Percentiles rank a stretch among this genome's conserved stretches.
Conservation (phyloP, 495 filamentous ascomycete genomes). For the Mytilinidion resinicola region DNA sequence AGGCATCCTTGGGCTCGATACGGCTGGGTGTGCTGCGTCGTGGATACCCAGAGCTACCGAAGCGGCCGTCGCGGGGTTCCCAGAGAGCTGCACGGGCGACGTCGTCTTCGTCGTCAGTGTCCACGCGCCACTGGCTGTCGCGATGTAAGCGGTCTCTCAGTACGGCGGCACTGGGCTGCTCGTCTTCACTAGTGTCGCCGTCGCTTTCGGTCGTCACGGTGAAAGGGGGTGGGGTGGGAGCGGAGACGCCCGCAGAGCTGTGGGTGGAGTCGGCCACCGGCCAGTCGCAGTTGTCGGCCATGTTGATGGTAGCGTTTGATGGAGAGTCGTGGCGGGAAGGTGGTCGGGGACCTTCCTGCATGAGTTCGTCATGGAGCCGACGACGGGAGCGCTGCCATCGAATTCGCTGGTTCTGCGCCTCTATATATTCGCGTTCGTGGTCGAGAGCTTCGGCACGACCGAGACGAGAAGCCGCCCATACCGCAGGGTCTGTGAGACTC, state of each 20-base stretch:
- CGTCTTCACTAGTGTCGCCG: slow-evolving; percentile 40
- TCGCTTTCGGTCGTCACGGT: slow-evolving; percentile 48
- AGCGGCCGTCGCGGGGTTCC: slow-evolving; percentile 46
- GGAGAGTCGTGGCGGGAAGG: neutral
- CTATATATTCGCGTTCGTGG: slow-evolving; percentile 11
- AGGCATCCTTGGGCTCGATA: slow-evolving; percentile 30
- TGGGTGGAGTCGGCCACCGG: slow-evolving; percentile 9
- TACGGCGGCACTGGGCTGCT: slow-evolving; percentile 30
- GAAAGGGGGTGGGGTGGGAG: slow-evolving; percentile 35
- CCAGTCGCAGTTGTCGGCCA: slow-evolving; percentile 16
- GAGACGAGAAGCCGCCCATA: slow-evolving; percentile 21
- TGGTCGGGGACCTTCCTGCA: neutral
- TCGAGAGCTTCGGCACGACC: slow-evolving; percentile 15
- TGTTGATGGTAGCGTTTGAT: neutral
- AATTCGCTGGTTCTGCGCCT: slow-evolving; percentile 2
- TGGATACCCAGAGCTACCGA: neutral
- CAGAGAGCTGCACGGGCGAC: neutral
- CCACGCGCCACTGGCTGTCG: slow-evolving; percentile 26
- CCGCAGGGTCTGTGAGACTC: slow-evolving; percentile 28
- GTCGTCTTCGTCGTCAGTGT: slow-evolving; percentile 30
- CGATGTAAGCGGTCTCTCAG: slow-evolving; percentile 33
- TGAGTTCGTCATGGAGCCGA: neutral
- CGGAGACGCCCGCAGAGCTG: slow-evolving; percentile 16
- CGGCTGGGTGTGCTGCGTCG: slow-evolving; percentile 19
- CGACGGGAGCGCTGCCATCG: neutral